phyloP scores from a whole-genome alignment of 352 stramenopile genomes.

The Blastocystis sp. region DNA sequence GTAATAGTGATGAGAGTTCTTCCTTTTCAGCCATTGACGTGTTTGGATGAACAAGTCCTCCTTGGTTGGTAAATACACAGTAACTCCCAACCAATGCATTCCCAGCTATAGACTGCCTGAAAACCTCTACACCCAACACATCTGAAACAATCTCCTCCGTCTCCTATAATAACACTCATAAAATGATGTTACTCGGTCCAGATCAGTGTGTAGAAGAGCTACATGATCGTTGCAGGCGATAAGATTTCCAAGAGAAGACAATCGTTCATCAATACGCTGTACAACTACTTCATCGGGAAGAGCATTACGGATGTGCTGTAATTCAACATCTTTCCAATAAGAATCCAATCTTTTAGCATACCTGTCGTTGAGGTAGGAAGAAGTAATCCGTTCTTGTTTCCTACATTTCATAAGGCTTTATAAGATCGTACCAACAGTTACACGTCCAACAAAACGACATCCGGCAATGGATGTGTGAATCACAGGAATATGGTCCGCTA shows the following conservation, averaged over 20 bases:
- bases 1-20: constrained; percentile 92
- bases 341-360: neutral
- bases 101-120: constrained; percentile 95
- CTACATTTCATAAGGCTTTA: constrained; percentile 50
- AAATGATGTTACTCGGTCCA: constrained; percentile 77
- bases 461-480: constrained; percentile 95
- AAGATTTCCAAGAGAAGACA: constrained; percentile 96
- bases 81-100: constrained; percentile 98
- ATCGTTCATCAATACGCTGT: constrained; percentile 89
- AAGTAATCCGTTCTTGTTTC: constrained; percentile 94
- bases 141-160: constrained; percentile 85
- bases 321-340: constrained; percentile 86
- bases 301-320: constrained; percentile 97
- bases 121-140: constrained; percentile 98
- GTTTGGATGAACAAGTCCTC: constrained; percentile 95
- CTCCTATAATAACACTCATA: constrained; percentile 68
- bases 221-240: constrained; percentile 99
- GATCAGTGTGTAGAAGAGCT: constrained; percentile 95
- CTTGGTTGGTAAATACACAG: constrained; percentile 97
- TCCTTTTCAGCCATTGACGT: constrained; percentile 99
- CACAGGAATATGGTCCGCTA: constrained; percentile 96
- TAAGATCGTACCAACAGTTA: constrained; percentile 82
- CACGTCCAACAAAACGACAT: constrained; percentile 93
- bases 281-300: constrained; percentile 89
- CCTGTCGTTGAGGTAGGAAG: constrained; percentile 90